Conservation (phyloP, 129 eudicot genomes). For the Mikania micrantha region DNA sequence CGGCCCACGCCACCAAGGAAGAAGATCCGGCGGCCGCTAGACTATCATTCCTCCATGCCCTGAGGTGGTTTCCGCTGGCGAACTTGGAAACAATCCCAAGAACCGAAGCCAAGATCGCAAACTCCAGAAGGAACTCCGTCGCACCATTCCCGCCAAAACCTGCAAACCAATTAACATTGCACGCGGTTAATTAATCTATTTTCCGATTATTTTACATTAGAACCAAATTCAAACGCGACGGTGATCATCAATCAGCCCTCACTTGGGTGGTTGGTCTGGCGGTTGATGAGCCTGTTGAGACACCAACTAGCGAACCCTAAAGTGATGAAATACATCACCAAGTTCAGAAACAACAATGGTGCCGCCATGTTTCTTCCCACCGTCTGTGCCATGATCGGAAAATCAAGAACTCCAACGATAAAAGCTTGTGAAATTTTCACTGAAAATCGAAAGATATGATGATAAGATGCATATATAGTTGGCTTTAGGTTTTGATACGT, state of each 20-base stretch:
- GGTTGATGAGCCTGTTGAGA: conserved; percentile 57
- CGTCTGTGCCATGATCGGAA: conserved; percentile 14
- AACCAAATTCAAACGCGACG: no score
- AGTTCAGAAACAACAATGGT: conserved; percentile 28
- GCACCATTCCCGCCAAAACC: conserved; percentile 90
- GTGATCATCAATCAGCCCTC: no score
- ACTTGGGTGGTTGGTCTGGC: conserved; percentile 72
- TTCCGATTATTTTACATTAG: no score
- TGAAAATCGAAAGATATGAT: no score
- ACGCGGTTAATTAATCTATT: no score
- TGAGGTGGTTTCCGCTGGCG: conserved; percentile 61
- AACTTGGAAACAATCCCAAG: conserved; percentile 66
- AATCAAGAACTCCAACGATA: neutral
- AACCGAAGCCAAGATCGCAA: conserved; percentile 60
- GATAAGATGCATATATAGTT: no score
- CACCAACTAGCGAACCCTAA: conserved; percentile 45
- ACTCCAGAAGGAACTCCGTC: conserved; percentile 51
- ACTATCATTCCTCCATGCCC: conserved; percentile 76
- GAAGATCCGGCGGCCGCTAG: conserved; percentile 74
- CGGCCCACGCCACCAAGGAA: conserved; percentile 69
- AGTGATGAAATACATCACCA: conserved; percentile 18
- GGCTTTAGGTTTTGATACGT: neutral
- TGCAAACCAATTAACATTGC: conserved; percentile 8
- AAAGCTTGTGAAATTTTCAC: no score
- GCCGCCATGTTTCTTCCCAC: conserved; percentile 28